Conservation (phyloP, 2,329 filamentous ascomycete genomes). For the Scytalidium sp. region DNA sequence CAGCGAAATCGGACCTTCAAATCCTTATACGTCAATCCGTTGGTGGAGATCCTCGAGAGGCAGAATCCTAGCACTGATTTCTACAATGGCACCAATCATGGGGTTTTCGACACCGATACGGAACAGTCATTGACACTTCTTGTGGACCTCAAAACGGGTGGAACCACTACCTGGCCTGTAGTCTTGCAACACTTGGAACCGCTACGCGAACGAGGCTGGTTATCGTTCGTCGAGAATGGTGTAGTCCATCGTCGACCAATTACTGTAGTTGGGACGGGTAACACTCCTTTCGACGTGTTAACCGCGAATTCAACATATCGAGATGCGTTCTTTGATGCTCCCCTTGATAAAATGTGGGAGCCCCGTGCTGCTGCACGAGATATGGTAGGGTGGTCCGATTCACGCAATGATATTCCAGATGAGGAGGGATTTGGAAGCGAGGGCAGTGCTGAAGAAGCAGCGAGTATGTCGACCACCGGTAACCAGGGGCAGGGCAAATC, state of each 20-base stretch:
- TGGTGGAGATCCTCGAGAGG: slow-evolving; percentile 53
- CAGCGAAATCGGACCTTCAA: slow-evolving; percentile 54
- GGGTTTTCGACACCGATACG: slow-evolving; percentile 54
- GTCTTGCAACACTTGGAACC: slow-evolving; percentile 55
- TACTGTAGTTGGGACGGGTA: slow-evolving; percentile 68
- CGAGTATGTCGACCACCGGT: slow-evolving; percentile 2
- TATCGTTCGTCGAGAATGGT: slow-evolving; percentile 50
- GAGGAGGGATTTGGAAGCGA: slow-evolving; percentile 15
- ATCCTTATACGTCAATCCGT: slow-evolving; percentile 62
- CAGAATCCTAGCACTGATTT: slow-evolving; percentile 49
- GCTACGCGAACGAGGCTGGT: slow-evolving; percentile 55
- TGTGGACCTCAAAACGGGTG: slow-evolving; percentile 66
- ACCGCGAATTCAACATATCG: slow-evolving; percentile 50
- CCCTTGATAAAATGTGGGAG: slow-evolving; percentile 44
- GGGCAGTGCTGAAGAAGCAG: slow-evolving; percentile 14
- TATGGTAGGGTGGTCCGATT: slow-evolving; percentile 4
- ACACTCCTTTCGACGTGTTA: slow-evolving; percentile 55
- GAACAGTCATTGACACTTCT: slow-evolving; percentile 57
- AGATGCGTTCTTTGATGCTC: slow-evolving; percentile 67
- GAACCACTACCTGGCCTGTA: slow-evolving; percentile 46
- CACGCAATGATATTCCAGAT: slow-evolving; percentile 6
- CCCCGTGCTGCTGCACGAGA: slow-evolving; percentile 9
- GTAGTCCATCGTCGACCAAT: slow-evolving; percentile 52
- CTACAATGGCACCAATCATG: slow-evolving; percentile 41
- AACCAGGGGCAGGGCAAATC: slow-evolving; percentile 39